Evolutionary conservation across 805 yeast genomes (phyloP).

Genomic region (Candida maltosa): DNA sequence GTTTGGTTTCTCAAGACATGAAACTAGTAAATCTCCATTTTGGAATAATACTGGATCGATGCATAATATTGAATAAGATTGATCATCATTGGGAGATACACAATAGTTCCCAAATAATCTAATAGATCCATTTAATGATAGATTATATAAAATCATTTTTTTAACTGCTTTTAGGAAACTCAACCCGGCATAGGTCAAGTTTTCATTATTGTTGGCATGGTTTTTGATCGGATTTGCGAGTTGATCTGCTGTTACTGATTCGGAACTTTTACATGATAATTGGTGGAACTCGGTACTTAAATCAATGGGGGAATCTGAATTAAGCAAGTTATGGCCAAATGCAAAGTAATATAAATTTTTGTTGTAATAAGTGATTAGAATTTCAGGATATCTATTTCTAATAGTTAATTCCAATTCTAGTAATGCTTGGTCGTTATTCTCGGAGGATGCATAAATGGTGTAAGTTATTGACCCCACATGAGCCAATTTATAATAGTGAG

Average conservation of each 20-base stretch:
- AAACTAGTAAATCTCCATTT: constrained; percentile 37
- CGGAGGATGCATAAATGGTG: constrained; percentile 24
- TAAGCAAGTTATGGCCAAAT: constrained; percentile 22
- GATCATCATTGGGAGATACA: constrained; percentile 13
- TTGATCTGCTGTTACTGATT: constrained; percentile 19
- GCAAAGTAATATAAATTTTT: constrained; percentile 35
- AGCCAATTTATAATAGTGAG: constrained; percentile 41
- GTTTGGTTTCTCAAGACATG: constrained; percentile 21
- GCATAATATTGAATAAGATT: constrained; percentile 18
- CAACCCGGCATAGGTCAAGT: constrained; percentile 29
- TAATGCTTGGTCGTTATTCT: constrained; percentile 33
- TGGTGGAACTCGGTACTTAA: constrained; percentile 20
- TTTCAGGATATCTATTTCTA: constrained; percentile 32
- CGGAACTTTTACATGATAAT: constrained; percentile 19
- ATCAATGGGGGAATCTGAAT: constrained; percentile 9
- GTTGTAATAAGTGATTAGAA: constrained; percentile 39
- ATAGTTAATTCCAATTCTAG: constrained; percentile 37
- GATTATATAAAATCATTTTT: constrained; percentile 30
- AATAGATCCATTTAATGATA: constrained; percentile 22
- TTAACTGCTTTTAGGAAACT: constrained; percentile 39
- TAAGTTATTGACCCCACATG: constrained; percentile 29
- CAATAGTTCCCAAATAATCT: constrained; percentile 39
- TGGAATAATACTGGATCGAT: constrained; percentile 36
- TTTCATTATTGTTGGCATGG: constrained; percentile 6
- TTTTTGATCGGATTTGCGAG: constrained; percentile 30